phyloP scores from a whole-genome alignment of 2,329 filamentous ascomycete species.

The Botrytis aclada region DNA sequence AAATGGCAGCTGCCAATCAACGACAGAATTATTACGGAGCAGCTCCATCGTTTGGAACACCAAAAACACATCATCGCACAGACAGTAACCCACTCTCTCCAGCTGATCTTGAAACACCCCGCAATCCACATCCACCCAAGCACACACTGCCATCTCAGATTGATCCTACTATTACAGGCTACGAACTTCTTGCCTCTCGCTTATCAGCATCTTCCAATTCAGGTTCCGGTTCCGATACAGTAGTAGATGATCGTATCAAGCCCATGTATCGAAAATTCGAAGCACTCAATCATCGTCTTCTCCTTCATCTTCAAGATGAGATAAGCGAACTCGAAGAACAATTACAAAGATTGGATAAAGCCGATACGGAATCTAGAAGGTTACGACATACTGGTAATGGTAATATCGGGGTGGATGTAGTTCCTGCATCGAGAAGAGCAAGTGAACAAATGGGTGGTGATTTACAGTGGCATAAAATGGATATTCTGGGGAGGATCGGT shows the following conservation, averaged over 20 bases:
- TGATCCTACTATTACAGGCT: slow-evolving; percentile 52
- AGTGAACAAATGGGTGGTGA: slow-evolving; percentile 52
- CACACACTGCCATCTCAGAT: slow-evolving; percentile 40
- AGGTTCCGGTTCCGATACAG: slow-evolving; percentile 23
- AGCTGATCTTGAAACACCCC: slow-evolving; percentile 36
- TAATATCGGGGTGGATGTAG: slow-evolving; percentile 37
- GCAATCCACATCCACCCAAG: slow-evolving; percentile 28
- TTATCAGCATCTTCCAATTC: slow-evolving; percentile 41
- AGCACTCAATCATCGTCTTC: slow-evolving; percentile 73
- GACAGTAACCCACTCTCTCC: slow-evolving; percentile 28
- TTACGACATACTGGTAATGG: slow-evolving; percentile 8
- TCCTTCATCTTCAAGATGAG: slow-evolving; percentile 84
- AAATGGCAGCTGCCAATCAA: slow-evolving; percentile 36
- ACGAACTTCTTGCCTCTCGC: slow-evolving; percentile 59
- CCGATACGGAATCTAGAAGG: slow-evolving; percentile 46
- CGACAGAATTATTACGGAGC: slow-evolving; percentile 31
- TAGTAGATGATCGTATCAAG: slow-evolving; percentile 29
- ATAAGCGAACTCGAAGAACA: slow-evolving; percentile 77
- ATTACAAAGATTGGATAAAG: slow-evolving; percentile 63
- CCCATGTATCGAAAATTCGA: slow-evolving; percentile 84
- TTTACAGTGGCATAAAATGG: slow-evolving; percentile 57
- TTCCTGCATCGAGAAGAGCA: slow-evolving; percentile 58
- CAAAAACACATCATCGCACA: slow-evolving; percentile 44
- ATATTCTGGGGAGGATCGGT: slow-evolving; percentile 60
- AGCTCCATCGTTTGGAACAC: slow-evolving; percentile 31